Base-by-base conservation (phyloP, 2,329 filamentous ascomycete genomes). In the Colletotrichum tamarilloi region DNA sequence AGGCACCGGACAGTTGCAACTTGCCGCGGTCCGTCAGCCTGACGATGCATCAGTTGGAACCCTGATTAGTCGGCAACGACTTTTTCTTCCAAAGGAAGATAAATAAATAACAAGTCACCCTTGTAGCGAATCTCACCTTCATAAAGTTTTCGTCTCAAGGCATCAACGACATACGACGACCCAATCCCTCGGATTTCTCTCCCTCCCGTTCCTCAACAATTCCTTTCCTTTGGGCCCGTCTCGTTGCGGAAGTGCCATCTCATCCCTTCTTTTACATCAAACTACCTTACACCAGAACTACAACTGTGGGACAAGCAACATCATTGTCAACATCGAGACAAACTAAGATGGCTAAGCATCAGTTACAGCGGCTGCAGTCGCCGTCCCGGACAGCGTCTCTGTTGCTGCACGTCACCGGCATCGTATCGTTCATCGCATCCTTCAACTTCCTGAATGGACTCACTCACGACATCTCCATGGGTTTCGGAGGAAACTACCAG, bases 401-500 rank as follows among this genome's bases (percentile, higher is more conserved):
- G 26, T 73, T 89, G 11, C 80, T 94, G 55, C 93, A 95, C 80
- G 80, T 86, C 3, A 75, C 84, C 1, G 90, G 90, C 63, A 83
- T 88, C 59, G 77, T 83, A 49, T 90, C 87, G 7, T 91, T 91
- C 77, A 76, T 81, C 24, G 85, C 86, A 60, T 89, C 85, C 63
- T 91, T 90, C 79, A 80, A 84, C 72, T 90, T 88, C 76, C 82
- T 91, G 2, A 77, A 80, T 19, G 75, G 77, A 14, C 89, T 86
- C 81, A 87, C 89, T 2, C 87, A 85, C 12, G 81, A 85, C 64
- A 87, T 91, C 57, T 87, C 88, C 63, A 83, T 85, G 0, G 86
- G 90, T 1, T 93, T 92, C 77, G 93, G 93, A 70, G 88, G 92
- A 83, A 88, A 93, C 78, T 89, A 91, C 75, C 91, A 94, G 80